Evolutionary conservation across 192 early-diverging fungal genomes (phyloP).

Genomic region (Allomyces javanicus): DNA sequence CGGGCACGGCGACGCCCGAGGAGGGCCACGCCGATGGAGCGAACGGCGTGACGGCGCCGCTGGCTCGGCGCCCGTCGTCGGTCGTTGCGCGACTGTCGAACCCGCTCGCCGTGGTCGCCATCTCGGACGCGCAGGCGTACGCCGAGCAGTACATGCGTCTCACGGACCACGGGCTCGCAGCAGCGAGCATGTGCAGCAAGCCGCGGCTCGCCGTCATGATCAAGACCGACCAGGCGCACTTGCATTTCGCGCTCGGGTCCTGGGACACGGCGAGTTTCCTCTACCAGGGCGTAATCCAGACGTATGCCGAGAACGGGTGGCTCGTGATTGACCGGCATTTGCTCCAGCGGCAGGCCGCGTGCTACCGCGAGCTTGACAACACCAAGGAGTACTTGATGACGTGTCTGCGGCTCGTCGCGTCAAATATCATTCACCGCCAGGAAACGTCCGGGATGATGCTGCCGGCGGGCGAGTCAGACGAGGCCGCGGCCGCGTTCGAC

Average conservation of each 20-base stretch:
- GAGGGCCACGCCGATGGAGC: neutral
- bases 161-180: neutral
- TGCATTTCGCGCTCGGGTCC: neutral
- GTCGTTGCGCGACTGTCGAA: neutral
- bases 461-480: neutral
- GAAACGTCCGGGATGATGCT: neutral
- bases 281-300: neutral
- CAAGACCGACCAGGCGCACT: neutral
- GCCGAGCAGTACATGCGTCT: neutral
- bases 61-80: neutral
- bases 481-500: neutral
- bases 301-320: neutral
- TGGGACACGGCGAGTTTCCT: neutral
- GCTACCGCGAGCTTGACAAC: neutral
- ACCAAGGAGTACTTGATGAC: neutral
- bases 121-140: neutral
- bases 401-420: neutral
- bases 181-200: neutral
- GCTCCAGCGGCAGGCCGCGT: neutral
- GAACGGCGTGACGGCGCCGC: too few species aligned
- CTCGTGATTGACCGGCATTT: neutral
- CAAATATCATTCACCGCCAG: neutral
- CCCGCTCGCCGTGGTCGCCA: neutral
- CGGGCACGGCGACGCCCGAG: neutral
- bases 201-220: neutral